Conservation (phyloP, 2,329 filamentous ascomycete genomes). For the Stemphylium vesicarium region DNA sequence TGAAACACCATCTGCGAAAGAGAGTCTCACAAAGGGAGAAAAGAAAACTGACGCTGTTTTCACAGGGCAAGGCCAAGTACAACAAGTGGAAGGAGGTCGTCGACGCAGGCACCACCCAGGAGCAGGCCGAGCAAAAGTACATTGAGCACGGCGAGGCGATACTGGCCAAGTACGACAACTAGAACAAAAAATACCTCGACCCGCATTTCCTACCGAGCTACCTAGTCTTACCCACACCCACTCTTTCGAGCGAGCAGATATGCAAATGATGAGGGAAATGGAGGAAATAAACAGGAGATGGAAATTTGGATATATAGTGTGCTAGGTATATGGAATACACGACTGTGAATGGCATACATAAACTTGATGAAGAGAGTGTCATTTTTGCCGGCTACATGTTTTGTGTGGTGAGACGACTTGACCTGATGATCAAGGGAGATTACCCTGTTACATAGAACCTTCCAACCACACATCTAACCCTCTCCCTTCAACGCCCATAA, state of each 20-base stretch:
- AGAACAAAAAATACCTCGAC: slow-evolving; percentile 25
- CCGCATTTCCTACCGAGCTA: background rate
- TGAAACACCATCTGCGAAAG: background rate
- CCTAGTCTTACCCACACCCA: too few species aligned
- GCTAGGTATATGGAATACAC: too few species aligned
- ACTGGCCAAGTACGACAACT: slow-evolving; percentile 71
- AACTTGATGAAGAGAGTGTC: too few species aligned
- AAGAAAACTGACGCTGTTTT: slow-evolving; percentile 3
- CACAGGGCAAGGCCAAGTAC: slow-evolving; percentile 79
- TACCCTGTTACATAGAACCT: background rate
- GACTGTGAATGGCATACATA: too few species aligned
- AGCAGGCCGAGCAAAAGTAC: slow-evolving; percentile 78
- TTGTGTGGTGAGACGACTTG: too few species aligned
- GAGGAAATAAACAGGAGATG: too few species aligned
- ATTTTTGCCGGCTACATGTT: too few species aligned
- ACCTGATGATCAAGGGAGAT: background rate
- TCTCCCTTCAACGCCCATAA: slow-evolving; percentile 8
- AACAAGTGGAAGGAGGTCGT: slow-evolving; percentile 75
- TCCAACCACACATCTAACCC: background rate
- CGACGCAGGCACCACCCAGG: slow-evolving; percentile 66
- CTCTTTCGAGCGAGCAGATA: too few species aligned
- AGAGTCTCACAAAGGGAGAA: too few species aligned
- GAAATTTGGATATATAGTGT: too few species aligned
- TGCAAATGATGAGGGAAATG: too few species aligned
- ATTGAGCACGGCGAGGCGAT: slow-evolving; percentile 73